Evolutionary conservation across 306 rosid species (phyloP), one percentile per base, ranked within the genome.

Genomic region (Cyclanthera cordifolia): DNA sequence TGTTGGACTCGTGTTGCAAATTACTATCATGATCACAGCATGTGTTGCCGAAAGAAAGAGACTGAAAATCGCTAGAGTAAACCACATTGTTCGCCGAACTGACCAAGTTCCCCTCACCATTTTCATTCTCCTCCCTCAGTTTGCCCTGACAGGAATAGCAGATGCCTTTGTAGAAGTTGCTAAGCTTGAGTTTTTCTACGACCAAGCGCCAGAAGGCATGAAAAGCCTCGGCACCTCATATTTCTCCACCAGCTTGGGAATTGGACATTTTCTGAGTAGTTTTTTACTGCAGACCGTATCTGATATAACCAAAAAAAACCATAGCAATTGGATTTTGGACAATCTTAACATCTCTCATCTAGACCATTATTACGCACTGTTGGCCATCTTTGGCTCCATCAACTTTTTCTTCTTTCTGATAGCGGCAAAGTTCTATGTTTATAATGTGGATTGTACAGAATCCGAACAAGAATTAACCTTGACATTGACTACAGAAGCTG

Each of bases 161-260:
- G 95, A 91, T 51, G 79, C 83, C 61, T 85, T 85, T 0, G 83
- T 76, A 1, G 97, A 91, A 73, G 75, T 82, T 1, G 95, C 96
- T 1, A 91, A 84, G 85, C 9, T 89, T 1, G 97, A 91, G 78
- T 75, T 88, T 19, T 91, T 91, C 79, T 91, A 88, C 27, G 95
- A 87, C 71, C 97, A 91, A 67, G 95, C 96, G 11, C 97, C 97
- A 4, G 75, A 81, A 52, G 79, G 82, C 68, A 84, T 85, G 92
- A 89, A 91, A 55, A 91, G 96, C 63, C 78, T 91, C 4, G 97
- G 96, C 25, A 84, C 90, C 13, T 77, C 95, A 9, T 91, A 80
- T 72, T 87, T 69, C 77, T 81, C 88, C 0, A 86, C 84, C 48
- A 79, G 84, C 65, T 10, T 82, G 48, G 97, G 92, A 5, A 47